Base-by-base conservation (phyloP, 169 alveolate genomes). In the Cryptosporidium sp. region DNA sequence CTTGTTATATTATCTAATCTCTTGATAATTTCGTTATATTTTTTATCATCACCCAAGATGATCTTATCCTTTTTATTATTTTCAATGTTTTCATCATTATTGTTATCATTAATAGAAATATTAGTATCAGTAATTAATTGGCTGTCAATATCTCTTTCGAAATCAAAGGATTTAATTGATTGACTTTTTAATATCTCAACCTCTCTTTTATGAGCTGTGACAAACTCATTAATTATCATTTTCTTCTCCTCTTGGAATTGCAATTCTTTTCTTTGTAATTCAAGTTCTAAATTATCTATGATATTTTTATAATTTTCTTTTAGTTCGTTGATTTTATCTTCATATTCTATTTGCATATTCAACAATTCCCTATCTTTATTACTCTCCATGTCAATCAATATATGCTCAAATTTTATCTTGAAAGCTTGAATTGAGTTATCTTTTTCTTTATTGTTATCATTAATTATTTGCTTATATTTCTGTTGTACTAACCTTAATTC, bases 401-500 rank as follows among this genome's bases (percentile, higher is more conserved):
- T 65, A 51, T 80, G 89, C 16, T 80, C 89, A 60, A 80, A 61
- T 58, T 80, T 80, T 44, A 80, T 62, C 42, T 80, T 80, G 42
- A 80, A 62, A 5, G 89, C 89, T 65, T 80, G 73, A 37, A 80
- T 80, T 37, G 75, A 80, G 14, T 62, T 60, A 44, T 80, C 75
- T 60, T 80, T 80, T 60, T 80, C 89, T 42, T 80, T 80, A 39
- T 62, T 67, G 39, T 80, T 80, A 26, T 80, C 89, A 80, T 29
- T 37, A 26, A 80, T 80, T 35, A 80, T 65, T 67, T 80, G 89
- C 42, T 80, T 80, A 67, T 80, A 80, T 80, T 80, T 80, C 51
- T 80, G 89, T 44, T 80, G 89, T 18, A 80, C 75, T 62, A 80
- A 60, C 37, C 89, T 80, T 80, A 80, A 51, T 62, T 80, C 89